phyloP scores from a whole-genome alignment of 345 rosid species.

The Lumnitzera littorea region DNA sequence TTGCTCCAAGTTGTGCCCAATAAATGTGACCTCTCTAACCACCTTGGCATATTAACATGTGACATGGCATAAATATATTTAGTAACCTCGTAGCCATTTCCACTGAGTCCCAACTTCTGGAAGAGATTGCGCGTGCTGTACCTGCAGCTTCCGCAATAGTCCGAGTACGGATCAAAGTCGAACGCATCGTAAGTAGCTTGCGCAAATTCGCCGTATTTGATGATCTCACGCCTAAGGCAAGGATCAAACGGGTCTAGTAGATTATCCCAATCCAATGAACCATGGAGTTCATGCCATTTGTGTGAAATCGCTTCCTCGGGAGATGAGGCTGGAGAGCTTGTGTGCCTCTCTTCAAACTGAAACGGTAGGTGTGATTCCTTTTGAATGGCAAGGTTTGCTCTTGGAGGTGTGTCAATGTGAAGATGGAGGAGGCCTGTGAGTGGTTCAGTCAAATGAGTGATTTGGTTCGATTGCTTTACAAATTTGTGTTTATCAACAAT shows the following conservation, averaged over 20 bases:
- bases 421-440: slow-evolving; percentile 18
- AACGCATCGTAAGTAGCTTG: slow-evolving; percentile 38
- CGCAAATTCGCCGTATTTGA: slow-evolving; percentile 38
- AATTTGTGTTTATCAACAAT: background rate
- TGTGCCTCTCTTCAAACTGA: slow-evolving; percentile 3
- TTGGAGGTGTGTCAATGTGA: slow-evolving; percentile 10
- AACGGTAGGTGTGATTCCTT: background rate
- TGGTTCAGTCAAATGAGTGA: background rate
- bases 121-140: slow-evolving; percentile 22
- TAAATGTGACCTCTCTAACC: slow-evolving; percentile 23
- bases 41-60: slow-evolving; percentile 26
- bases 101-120: slow-evolving; percentile 14
- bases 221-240: slow-evolving; percentile 32
- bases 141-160: slow-evolving; percentile 34
- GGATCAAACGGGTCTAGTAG: slow-evolving; percentile 39
- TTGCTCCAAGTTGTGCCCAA: slow-evolving; percentile 21
- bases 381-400: background rate
- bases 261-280: slow-evolving; percentile 21
- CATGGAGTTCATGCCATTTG: slow-evolving; percentile 29
- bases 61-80: slow-evolving; percentile 37
- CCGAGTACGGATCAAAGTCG: slow-evolving; percentile 33
- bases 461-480: slow-evolving; percentile 5
- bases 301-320: slow-evolving; percentile 18
- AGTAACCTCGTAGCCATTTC: slow-evolving; percentile 26
- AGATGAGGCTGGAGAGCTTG: slow-evolving; percentile 12